Percentiles rank a stretch among this genome's conserved stretches.
Evolutionary conservation across 352 stramenopile species (phyloP).

Genomic region (Phytophthora syringae): DNA sequence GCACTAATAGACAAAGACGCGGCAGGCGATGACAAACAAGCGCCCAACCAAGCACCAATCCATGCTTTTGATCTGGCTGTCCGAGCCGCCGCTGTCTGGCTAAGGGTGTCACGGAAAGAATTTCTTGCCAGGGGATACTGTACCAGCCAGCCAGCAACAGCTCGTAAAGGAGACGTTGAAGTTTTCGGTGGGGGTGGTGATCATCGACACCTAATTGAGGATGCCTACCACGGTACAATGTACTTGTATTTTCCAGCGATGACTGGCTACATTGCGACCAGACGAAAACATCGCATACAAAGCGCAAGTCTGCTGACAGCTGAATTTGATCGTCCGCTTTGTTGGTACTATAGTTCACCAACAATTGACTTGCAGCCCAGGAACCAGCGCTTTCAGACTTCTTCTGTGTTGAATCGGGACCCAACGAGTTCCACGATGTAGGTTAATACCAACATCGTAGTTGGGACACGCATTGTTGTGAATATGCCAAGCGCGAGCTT

Average conservation of each 20-base stretch:
- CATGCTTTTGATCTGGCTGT: constrained; percentile 1
- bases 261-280: constrained; percentile 12
- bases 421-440: too few species aligned
- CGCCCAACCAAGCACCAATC: constrained; percentile 4
- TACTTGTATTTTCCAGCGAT: too few species aligned
- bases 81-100: too few species aligned
- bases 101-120: background rate
- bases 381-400: too few species aligned
- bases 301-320: constrained; percentile 19
- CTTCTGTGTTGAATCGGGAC: too few species aligned
- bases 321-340: constrained; percentile 8
- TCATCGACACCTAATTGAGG: too few species aligned
- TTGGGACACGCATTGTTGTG: too few species aligned
- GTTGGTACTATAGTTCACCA: constrained; percentile 14
- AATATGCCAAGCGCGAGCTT: too few species aligned
- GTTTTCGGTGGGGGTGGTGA: too few species aligned
- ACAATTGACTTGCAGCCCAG: background rate
- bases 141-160: background rate
- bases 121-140: too few species aligned
- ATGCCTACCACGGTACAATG: too few species aligned
- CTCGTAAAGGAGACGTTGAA: background rate
- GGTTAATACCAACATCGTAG: too few species aligned
- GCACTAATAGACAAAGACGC: constrained; percentile 21
- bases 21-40: background rate
- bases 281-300: constrained; percentile 19